phyloP scores from a whole-genome alignment of 176 grass and related monocot genomes.

The Elymus sibiricus region DNA sequence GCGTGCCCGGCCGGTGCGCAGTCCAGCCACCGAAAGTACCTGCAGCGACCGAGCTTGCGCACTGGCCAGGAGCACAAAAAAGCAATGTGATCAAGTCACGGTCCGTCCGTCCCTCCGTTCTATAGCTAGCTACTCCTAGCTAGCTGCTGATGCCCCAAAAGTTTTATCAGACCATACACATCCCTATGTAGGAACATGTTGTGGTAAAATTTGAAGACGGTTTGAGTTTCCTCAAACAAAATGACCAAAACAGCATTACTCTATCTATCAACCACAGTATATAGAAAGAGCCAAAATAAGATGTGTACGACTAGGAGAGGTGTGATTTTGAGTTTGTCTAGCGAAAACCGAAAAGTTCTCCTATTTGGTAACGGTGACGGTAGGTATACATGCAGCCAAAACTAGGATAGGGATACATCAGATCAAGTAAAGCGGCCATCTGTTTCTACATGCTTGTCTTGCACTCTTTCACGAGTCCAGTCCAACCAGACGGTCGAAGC shows the following conservation, averaged over 20 bases:
- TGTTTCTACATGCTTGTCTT: slow-evolving; percentile 8
- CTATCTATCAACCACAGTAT: background rate
- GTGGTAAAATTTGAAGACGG: no score
- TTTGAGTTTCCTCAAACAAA: no score
- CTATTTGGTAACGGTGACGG: background rate
- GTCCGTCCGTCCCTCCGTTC: no score
- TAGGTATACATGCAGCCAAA: background rate
- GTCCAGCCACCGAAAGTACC: background rate
- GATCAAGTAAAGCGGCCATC: background rate
- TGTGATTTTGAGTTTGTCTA: background rate
- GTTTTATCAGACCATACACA: background rate
- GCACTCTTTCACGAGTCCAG: background rate
- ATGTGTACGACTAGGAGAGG: background rate
- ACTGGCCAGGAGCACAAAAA: background rate
- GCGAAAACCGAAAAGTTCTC: background rate
- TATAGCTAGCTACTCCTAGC: no score
- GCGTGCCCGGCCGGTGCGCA: background rate
- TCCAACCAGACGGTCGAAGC: background rate
- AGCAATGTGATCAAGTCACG: background rate
- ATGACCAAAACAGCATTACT: background rate
- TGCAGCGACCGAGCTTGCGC: background rate
- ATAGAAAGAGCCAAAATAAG: background rate
- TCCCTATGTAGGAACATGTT: background rate
- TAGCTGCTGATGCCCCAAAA: background rate
- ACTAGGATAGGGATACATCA: background rate